Percentiles rank a stretch among this genome's conserved stretches.
These are phyloP conservation scores for Calendula officinalis DNA, from an alignment of 129 eudicot genomes.

Conservation along the genomic window DNA sequence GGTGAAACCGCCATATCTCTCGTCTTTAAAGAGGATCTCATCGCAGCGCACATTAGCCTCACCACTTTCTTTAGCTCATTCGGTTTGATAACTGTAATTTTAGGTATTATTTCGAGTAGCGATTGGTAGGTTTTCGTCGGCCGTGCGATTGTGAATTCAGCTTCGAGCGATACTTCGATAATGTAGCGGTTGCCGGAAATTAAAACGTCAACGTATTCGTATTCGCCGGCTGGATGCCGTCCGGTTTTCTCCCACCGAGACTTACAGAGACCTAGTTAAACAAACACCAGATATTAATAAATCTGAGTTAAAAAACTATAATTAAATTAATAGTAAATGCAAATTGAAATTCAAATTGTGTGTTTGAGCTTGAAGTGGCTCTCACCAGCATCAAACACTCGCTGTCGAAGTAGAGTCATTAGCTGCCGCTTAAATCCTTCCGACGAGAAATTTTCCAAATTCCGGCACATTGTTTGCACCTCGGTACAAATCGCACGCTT, in stretches of 20 bases:
- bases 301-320: background rate
- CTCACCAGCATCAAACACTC: conserved; percentile 49
- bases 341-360: background rate
- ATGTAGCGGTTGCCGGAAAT: conserved; percentile 42
- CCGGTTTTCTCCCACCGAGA: conserved; percentile 47
- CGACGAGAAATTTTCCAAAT: conserved; percentile 14
- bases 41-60: conserved; percentile 42
- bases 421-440: conserved; percentile 37
- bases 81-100: conserved; percentile 28
- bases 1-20: conserved; percentile 35
- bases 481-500: conserved; percentile 25
- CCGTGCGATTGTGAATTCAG: conserved; percentile 43
- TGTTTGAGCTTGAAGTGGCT: background rate
- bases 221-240: conserved; percentile 38
- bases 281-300: background rate
- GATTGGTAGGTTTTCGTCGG: conserved; percentile 36
- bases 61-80: conserved; percentile 31
- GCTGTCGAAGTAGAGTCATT: conserved; percentile 35
- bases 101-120: conserved; percentile 32
- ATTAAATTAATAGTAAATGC: background rate
- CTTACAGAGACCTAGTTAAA: conserved; percentile 36
- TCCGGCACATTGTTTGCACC: conserved; percentile 28
- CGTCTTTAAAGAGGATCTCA: conserved; percentile 39
- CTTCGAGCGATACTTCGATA: conserved; percentile 29
- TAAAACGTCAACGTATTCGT: conserved; percentile 46